A percentile compares a stretch with the other conserved stretches of the same genome.
Conservation (phyloP, 768 basidiomycete species). For the Rhodotorula kratochvilovae region DNA sequence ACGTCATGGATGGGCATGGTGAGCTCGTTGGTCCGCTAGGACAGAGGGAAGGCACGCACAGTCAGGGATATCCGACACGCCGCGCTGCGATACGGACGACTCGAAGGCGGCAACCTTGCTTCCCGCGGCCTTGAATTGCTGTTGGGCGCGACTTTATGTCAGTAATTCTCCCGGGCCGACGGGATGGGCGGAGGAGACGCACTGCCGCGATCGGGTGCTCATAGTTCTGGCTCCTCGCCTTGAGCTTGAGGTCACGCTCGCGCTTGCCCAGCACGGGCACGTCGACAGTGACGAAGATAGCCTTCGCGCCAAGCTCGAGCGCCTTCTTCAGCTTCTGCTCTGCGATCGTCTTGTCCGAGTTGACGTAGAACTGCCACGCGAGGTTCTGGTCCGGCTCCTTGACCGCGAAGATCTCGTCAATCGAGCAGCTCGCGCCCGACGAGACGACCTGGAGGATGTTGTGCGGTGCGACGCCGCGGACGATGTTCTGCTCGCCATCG, state of each 20-base stretch:
- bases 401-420: conserved; percentile 47
- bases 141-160: not conserved
- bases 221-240: conserved; percentile 20
- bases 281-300: conserved; percentile 47
- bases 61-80: conserved; percentile 16
- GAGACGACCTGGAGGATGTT: conserved; percentile 68
- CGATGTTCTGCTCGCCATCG: conserved; percentile 74
- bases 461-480: conserved; percentile 61
- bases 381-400: conserved; percentile 20
- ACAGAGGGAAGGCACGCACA: not conserved
- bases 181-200: not conserved
- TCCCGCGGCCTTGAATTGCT: conserved; percentile 18
- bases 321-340: conserved; percentile 45
- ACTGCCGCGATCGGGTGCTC: conserved; percentile 19
- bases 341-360: conserved; percentile 25
- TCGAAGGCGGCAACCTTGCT: conserved; percentile 2
- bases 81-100: not conserved
- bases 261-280: conserved; percentile 40
- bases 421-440: conserved; percentile 47
- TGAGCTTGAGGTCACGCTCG: conserved; percentile 29
- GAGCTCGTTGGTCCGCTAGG: not conserved
- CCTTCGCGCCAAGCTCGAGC: conserved; percentile 39
- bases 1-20: not conserved
- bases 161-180: no score
- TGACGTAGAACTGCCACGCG: conserved; percentile 12